Base-by-base conservation (phyloP, 2,329 filamentous ascomycete genomes). In the Colletotrichum plurivorum region DNA sequence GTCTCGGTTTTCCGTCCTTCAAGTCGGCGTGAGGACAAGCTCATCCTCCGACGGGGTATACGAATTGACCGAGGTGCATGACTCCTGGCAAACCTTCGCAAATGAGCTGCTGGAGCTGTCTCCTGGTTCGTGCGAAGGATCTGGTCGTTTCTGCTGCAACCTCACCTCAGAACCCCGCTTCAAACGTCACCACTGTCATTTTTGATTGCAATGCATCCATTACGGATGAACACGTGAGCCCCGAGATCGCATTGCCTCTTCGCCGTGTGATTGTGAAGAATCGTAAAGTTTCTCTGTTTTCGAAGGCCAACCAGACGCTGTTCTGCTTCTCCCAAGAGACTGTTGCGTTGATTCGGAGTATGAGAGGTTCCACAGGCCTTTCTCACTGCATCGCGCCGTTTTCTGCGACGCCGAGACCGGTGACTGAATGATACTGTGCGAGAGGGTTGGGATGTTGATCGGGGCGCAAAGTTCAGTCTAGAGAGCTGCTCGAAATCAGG, bases 141-240 rank as follows among this genome's bases (percentile, higher is more conserved):
- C 54, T 27, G 13, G 31, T 12, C 10, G 25, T 41, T 27, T 16
- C 20, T 48, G 10, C 41, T 55, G 43, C 31, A 49, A 65, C 66
- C 61, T 45, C 15, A 65, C 66, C 61, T 45, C 15, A 51, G 16
- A 51, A 59, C 66, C 61, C 54, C 48, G 61, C 48, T 36, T 31
- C 59, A 54, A 36, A 27, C 22, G 41, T 39, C 49, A 39, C 31
- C 25, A 15, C 20, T 60, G 49, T 54, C 66, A 66, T 55, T 53
- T 43, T 51, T 53, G 20, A 25, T 16, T 41, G 54, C 22, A 8
- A 48, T 22, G 27, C 12, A 39, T 8, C 12, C 27, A 54, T 27
- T 59, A 60, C 61, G 31, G 62, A 59, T 31, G 55, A 68, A 68
- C 60, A 53, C 48, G 53, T 54, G 53, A 48, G 65, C 16, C 15